Conservation (phyloP, 1,284 basidiomycete genomes). For the Coniferiporia weirii region DNA sequence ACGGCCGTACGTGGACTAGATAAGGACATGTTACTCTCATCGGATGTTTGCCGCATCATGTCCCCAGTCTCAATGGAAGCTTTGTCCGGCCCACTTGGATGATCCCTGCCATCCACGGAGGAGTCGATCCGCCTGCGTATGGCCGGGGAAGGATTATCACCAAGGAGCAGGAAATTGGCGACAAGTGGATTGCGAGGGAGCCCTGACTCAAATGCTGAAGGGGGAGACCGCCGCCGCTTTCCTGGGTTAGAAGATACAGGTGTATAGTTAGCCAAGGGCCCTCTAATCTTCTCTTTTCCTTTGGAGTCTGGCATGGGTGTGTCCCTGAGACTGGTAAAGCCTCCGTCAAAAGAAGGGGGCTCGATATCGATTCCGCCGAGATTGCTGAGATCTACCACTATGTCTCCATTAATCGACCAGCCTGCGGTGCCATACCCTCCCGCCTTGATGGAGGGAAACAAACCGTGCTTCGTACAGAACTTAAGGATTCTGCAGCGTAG, state of each 20-base stretch:
- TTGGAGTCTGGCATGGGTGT: conserved; percentile 38
- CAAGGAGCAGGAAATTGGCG: conserved; percentile 45
- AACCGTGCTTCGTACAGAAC: conserved; percentile 61
- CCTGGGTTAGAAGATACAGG: background rate
- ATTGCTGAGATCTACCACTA: conserved; percentile 73
- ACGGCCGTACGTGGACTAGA: conserved; percentile 5
- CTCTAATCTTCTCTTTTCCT: conserved; percentile 46
- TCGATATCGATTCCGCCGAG: conserved; percentile 66
- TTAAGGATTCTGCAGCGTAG: conserved; percentile 48
- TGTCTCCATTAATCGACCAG: conserved; percentile 79
- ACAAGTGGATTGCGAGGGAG: conserved; percentile 38
- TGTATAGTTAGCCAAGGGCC: background rate
- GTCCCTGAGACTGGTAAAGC: conserved; percentile 53
- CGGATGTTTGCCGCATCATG: background rate
- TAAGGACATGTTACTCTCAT: background rate
- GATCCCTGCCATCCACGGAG: background rate
- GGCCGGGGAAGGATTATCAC: conserved; percentile 35
- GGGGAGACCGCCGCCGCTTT: conserved; percentile 14
- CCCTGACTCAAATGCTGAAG: background rate
- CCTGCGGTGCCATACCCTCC: conserved; percentile 88
- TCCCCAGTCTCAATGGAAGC: background rate
- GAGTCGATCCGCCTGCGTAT: conserved; percentile 40
- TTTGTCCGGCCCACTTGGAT: background rate
- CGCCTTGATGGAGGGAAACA: conserved; percentile 81
- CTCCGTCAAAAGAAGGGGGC: conserved; percentile 44